These are phyloP conservation scores for Rubroboletus pulcherrimus DNA, from an alignment of 768 basidiomycete species.

Conservation along the genomic window DNA sequence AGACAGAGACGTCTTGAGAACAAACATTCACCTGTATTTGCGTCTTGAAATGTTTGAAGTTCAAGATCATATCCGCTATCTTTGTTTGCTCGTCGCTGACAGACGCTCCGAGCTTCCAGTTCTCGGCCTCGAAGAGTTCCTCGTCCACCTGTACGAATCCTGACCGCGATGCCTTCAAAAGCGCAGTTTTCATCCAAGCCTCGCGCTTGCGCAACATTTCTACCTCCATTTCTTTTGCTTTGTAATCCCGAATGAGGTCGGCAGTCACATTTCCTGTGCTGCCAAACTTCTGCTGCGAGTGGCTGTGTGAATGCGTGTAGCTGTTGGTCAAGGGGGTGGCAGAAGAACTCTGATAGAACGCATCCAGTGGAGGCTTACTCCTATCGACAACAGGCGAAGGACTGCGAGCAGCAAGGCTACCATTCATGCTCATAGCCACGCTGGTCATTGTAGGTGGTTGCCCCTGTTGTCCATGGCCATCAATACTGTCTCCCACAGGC, in stretches of 20 bases:
- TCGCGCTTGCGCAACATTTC: constrained; percentile 73
- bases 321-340: constrained; percentile 50
- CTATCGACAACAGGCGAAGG: constrained; percentile 58
- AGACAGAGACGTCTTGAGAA: background rate
- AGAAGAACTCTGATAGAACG: constrained; percentile 47
- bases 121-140: constrained; percentile 39
- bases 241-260: constrained; percentile 76
- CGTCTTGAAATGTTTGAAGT: constrained; percentile 85
- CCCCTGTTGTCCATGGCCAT: constrained; percentile 20
- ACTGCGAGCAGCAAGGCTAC: constrained; percentile 45
- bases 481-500: constrained; percentile 39
- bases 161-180: constrained; percentile 68
- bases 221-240: constrained; percentile 77
- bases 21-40: constrained; percentile 70
- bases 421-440: constrained; percentile 51
- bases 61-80: constrained; percentile 68
- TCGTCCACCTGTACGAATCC: constrained; percentile 72
- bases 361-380: constrained; percentile 55
- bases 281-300: constrained; percentile 34
- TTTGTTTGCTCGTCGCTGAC: constrained; percentile 42
- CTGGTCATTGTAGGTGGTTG: constrained; percentile 49
- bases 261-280: constrained; percentile 69
- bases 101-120: constrained; percentile 33
- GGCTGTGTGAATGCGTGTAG: constrained; percentile 41
- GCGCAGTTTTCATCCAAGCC: constrained; percentile 80